Percentiles rank a stretch among this genome's conserved stretches.
Evolutionary conservation across 768 basidiomycete species (phyloP).

Genomic region (Boletus speciosus): DNA sequence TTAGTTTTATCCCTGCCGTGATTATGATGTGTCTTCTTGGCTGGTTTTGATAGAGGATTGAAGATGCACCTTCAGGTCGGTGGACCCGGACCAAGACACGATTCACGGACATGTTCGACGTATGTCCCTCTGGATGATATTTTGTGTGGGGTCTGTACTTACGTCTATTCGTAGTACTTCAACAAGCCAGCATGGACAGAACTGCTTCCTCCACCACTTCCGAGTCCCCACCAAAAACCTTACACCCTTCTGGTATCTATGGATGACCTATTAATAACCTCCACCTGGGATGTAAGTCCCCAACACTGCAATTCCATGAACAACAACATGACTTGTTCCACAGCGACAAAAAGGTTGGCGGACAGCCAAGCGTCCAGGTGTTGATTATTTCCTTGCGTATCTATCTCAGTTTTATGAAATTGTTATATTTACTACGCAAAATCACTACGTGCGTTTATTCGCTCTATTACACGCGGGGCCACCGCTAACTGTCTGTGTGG

Average conservation of each 20-base stretch:
- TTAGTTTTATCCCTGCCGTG: not conserved
- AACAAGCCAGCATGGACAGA: slow-evolving; percentile 93
- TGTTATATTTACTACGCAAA: slow-evolving; percentile 91
- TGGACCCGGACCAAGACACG: slow-evolving; percentile 64
- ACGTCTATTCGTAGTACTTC: slow-evolving; percentile 57
- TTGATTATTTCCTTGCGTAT: slow-evolving; percentile 97
- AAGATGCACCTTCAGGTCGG: slow-evolving; percentile 57
- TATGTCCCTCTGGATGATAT: slow-evolving; percentile 33
- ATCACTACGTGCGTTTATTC: slow-evolving; percentile 67
- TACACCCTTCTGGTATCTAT: slow-evolving; percentile 90
- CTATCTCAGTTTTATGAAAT: slow-evolving; percentile 98
- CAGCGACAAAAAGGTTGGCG: slow-evolving; percentile 94
- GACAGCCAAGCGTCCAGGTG: slow-evolving; percentile 95
- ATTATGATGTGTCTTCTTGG: not conserved
- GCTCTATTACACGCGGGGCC: not conserved
- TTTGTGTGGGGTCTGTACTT: not conserved
- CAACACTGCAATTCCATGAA: not conserved
- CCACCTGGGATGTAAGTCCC: slow-evolving; percentile 89
- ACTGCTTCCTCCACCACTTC: slow-evolving; percentile 83
- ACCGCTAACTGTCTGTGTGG: not conserved
- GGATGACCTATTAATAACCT: slow-evolving; percentile 88
- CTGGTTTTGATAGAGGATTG: slow-evolving; percentile 43
- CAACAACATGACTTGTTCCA: not conserved
- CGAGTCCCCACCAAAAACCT: slow-evolving; percentile 79
- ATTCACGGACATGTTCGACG: slow-evolving; percentile 65